Base-by-base conservation (phyloP, 2,329 filamentous ascomycete species). In the Corynespora cassiicola region DNA sequence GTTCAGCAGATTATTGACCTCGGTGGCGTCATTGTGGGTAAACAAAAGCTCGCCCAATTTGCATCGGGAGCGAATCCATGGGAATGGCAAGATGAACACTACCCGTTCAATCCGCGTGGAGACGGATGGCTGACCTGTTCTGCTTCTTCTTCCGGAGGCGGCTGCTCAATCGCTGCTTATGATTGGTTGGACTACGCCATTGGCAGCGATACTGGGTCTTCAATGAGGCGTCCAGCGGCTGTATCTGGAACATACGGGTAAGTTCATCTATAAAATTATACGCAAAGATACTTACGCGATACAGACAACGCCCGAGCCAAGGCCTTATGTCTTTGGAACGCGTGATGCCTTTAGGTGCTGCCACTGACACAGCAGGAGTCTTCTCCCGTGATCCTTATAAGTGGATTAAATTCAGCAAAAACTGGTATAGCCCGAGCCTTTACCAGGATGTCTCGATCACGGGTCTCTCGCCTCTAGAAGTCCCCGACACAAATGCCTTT, bases 31-130 rank as follows among this genome's bases (percentile, higher is more conserved):
- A 56, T 81, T 8, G 65, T 81, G 0, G 78, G 78, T 3, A 81
- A 79, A 62, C 76, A 75, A 15, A 79, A 77, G 47, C 71, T 72
- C 2, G 68, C 73, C 1, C 75, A 78, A 45, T 73, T 81, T 32
- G 72, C 72, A 5, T 54, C 47, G 19, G 53, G 54, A 6, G 55
- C 54, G 0, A 56, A 60, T 29, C 56, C 53, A 4, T 58, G 53
- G 54, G 51, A 57, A 15, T 60, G 54, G 54, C 47, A 57, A 27
- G 56, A 60, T 11, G 49, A 56, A 12, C 69, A 72, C 10, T 55
- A 65, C 0, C 74, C 73, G 0, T 75, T 73, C 47, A 75, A 75
- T 41, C 69, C 73, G 1, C 58, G 73, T 28, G 58, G 58, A 5
- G 58, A 62, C 31, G 58, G 56, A 17, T 59, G 53, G 48, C 37